These are phyloP conservation scores for Arachnomyces sp. DNA, from an alignment of 2,329 filamentous ascomycete species.

Conservation along the genomic window DNA sequence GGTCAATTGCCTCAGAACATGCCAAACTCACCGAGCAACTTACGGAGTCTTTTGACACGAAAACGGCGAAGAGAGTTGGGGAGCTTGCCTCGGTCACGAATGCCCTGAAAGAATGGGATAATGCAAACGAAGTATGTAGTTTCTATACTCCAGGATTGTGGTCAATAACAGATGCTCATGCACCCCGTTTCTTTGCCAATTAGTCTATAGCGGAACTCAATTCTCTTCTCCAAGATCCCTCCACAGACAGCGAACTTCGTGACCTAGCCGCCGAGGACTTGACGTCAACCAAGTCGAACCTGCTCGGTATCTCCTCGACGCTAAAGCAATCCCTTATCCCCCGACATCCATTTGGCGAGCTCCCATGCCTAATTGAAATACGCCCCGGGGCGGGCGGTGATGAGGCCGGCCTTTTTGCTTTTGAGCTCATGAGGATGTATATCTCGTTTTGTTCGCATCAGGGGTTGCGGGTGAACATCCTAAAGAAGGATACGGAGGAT, in stretches of 20 bases:
- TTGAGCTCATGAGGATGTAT: constrained; percentile 86
- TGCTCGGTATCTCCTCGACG: constrained; percentile 55
- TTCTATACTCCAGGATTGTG: neutral
- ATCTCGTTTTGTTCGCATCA: constrained; percentile 62
- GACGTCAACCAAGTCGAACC: constrained; percentile 50
- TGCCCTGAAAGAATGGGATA: constrained; percentile 50
- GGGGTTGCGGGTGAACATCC: constrained; percentile 56
- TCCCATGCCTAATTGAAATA: constrained; percentile 87
- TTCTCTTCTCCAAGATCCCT: constrained; percentile 61
- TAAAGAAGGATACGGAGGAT: constrained; percentile 76
- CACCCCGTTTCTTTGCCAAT: constrained; percentile 1
- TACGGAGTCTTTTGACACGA: constrained; percentile 46
- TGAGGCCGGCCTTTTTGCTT: constrained; percentile 85
- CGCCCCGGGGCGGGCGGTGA: constrained; percentile 84
- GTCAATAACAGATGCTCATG: constrained; percentile 2
- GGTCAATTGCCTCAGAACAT: constrained; percentile 48
- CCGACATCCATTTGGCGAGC: constrained; percentile 76
- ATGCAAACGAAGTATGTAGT: constrained; percentile 45
- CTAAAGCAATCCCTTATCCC: constrained; percentile 75
- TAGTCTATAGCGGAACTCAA: constrained; percentile 60
- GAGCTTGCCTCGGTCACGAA: constrained; percentile 46
- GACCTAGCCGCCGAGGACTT: constrained; percentile 61
- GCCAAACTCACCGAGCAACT: constrained; percentile 44
- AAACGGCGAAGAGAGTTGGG: constrained; percentile 49
- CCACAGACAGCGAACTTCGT: constrained; percentile 51